Evolutionary conservation across 306 rosid genomes (phyloP), one percentile per base, ranked within the genome.

Genomic region (Acmispon strigosus): DNA sequence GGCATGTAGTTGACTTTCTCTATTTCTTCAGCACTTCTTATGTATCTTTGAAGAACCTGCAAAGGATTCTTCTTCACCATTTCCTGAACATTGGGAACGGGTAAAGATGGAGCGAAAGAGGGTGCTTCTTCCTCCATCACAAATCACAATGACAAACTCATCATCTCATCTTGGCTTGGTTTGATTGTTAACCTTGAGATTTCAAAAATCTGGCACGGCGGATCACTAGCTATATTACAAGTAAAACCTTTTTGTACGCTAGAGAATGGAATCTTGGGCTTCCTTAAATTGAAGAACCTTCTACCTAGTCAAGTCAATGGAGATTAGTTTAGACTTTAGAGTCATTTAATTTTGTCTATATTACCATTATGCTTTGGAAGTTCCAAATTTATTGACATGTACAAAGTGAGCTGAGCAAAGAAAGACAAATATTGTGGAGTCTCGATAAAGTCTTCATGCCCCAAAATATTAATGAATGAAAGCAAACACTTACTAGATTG

Each of bases 1-100:
- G 75, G 32, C 55, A 24, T 18, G 20, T 59, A 58, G 19, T n/a
- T 53, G 27, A 10, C 19, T 58, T 29, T 66, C 45, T 22, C 68
- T 53, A 76, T 39, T 14, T 79, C 81, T 37, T 77, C 52, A 42
- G 62, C 36, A 50, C 54, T 80, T 61, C 80, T 76, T 34, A 67
- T 7, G 39, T 66, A 82, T 59, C 75, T 76, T 37, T 76, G 2
- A 16, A 80, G 84, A 65, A 83, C 80, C 3, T 53, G 24, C 34
- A 60, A 62, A 24, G 70, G 83, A 27, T 83, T 70, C 6, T 37
- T 69, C 61, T 36, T 78, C 48, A 77, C 68, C 73, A 83, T 62
- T 74, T 86, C 87, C 75, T 86, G 87, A 62, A 82, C 87, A 67
- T 77, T 79, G 19, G 76, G 78, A 2, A 69, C 75, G 1, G 62